Evolutionary conservation across 2,329 filamentous ascomycete genomes (phyloP).

Genomic region (Fusarium pininemorale): DNA sequence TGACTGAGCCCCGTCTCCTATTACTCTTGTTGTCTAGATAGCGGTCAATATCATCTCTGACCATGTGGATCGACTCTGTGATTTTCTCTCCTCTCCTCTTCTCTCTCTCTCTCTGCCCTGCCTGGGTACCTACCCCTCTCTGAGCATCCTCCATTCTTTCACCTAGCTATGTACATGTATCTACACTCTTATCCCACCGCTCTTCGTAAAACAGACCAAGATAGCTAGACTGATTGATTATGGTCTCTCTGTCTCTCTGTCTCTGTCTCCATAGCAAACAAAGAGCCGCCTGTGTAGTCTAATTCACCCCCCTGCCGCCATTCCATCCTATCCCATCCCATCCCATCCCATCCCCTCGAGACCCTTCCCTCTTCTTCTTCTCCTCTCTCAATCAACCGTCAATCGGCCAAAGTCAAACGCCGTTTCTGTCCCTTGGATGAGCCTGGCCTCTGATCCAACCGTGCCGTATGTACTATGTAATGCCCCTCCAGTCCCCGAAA

Average conservation of each 20-base stretch:
- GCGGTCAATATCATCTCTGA: neutral
- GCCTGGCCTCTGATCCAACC: neutral
- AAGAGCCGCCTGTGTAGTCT: neutral
- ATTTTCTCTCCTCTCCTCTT: neutral
- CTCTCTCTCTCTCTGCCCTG: neutral
- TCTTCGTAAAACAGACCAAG: neutral
- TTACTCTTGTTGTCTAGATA: neutral
- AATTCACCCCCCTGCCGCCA: neutral
- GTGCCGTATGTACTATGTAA: too few relatives aligned
- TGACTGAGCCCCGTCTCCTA: neutral
- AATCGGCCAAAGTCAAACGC: neutral
- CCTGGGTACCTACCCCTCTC: neutral
- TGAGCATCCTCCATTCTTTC: neutral
- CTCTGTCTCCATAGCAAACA: constrained; percentile 1
- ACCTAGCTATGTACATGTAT: neutral
- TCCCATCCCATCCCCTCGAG: neutral
- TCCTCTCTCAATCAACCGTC: neutral
- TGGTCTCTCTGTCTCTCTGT: neutral
- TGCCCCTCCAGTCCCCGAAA: neutral
- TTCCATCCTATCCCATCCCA: neutral
- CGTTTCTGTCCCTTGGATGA: neutral
- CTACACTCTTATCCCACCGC: neutral
- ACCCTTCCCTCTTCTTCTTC: neutral
- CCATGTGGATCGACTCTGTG: neutral
- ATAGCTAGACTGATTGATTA: neutral